Conservation (phyloP, 441 rosid species). For the Gossypium schwendimanii region DNA sequence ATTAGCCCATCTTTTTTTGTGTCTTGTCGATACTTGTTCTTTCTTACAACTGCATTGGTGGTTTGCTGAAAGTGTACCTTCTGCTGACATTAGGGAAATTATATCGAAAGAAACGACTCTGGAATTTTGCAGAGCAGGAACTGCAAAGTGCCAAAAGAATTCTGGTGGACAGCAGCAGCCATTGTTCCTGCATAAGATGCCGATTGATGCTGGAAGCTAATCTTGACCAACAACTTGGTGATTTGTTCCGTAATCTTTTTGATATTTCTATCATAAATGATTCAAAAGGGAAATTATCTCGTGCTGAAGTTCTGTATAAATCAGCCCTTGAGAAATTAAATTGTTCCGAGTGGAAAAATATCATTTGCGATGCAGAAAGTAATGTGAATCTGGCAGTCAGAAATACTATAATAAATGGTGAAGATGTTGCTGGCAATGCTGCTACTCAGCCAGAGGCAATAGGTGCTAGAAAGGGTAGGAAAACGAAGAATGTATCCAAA, state of each 20-base stretch:
- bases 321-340: slow-evolving; percentile 54
- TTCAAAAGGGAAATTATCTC: slow-evolving; percentile 34
- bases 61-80: slow-evolving; percentile 5
- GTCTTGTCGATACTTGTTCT: slow-evolving; percentile 2
- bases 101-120: slow-evolving; percentile 53
- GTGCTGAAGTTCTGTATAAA: slow-evolving; percentile 55
- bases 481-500: slow-evolving; percentile 33
- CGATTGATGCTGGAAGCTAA: slow-evolving; percentile 50
- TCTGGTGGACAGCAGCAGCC: slow-evolving; percentile 26
- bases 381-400: slow-evolving; percentile 14
- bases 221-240: slow-evolving; percentile 62
- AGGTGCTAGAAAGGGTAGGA: slow-evolving; percentile 44
- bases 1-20: slow-evolving; percentile 7
- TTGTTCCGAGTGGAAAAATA: slow-evolving; percentile 54
- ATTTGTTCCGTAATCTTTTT: slow-evolving; percentile 41
- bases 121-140: slow-evolving; percentile 65
- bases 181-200: slow-evolving; percentile 59
- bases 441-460: slow-evolving; percentile 12
- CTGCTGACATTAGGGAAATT: slow-evolving; percentile 47
- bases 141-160: slow-evolving; percentile 51
- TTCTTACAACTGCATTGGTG: slow-evolving; percentile 9
- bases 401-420: slow-evolving; percentile 19
- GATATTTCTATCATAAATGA: slow-evolving; percentile 21
- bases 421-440: slow-evolving; percentile 21
- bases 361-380: slow-evolving; percentile 27